Evolutionary conservation across 1,284 basidiomycete species (phyloP).

Genomic region (Leccinum griseonigrum): DNA sequence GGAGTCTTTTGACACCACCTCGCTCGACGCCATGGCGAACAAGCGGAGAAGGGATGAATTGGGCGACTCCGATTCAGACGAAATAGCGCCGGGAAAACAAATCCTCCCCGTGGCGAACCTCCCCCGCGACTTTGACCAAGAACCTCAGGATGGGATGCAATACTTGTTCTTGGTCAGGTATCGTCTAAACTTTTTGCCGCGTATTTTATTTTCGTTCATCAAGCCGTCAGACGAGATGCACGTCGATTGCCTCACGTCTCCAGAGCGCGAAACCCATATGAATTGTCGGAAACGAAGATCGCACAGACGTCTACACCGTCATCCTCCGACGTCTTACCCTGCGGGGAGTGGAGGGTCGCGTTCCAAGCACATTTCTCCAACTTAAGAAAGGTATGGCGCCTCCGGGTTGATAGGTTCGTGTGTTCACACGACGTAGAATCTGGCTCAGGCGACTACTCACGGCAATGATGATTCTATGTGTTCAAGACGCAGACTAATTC

Average conservation of each 20-base stretch:
- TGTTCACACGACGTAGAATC: slow-evolving; percentile 47
- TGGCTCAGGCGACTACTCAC: slow-evolving; percentile 57
- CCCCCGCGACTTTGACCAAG: slow-evolving; percentile 59
- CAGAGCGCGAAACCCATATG: slow-evolving; percentile 66
- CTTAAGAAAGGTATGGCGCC: slow-evolving; percentile 52
- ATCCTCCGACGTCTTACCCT: slow-evolving; percentile 43
- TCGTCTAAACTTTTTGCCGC: slow-evolving; percentile 14
- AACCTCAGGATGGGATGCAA: slow-evolving; percentile 71
- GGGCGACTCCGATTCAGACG: slow-evolving; percentile 52
- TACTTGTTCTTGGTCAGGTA: slow-evolving; percentile 82
- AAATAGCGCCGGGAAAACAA: slow-evolving; percentile 55
- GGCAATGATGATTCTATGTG: slow-evolving; percentile 36
- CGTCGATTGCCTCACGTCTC: slow-evolving; percentile 57
- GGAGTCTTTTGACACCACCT: not conserved
- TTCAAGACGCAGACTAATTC: slow-evolving; percentile 43
- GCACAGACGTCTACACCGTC: slow-evolving; percentile 21
- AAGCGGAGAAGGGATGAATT: slow-evolving; percentile 51
- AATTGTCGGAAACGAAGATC: slow-evolving; percentile 32
- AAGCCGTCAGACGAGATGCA: slow-evolving; percentile 56
- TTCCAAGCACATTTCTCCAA: slow-evolving; percentile 61
- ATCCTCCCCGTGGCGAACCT: slow-evolving; percentile 74
- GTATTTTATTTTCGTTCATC: slow-evolving; percentile 6
- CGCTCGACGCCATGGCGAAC: slow-evolving; percentile 27
- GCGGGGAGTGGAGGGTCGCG: slow-evolving; percentile 57
- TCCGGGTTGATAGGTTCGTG: not conserved